These are phyloP conservation scores for Dysphania ambrosioides DNA, from an alignment of 148 eudicot genomes.

Conservation along the genomic window DNA sequence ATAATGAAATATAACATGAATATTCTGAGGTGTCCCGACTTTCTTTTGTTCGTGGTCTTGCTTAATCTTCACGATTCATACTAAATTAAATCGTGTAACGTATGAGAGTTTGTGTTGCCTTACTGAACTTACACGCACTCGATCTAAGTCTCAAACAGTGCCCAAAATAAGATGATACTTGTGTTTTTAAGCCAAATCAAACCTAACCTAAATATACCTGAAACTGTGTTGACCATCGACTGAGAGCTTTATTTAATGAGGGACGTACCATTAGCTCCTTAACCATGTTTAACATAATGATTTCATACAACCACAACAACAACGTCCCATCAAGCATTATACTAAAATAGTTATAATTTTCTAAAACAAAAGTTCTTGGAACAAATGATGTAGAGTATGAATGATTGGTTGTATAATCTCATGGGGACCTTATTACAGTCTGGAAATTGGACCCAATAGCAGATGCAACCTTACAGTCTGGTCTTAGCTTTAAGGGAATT, in stretches of 20 bases:
- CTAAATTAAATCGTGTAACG: too few relatives aligned
- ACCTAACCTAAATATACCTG: too few relatives aligned
- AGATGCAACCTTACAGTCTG: constrained; percentile 26
- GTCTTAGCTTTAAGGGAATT: constrained; percentile 16
- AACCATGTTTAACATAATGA: background rate
- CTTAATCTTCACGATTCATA: too few relatives aligned
- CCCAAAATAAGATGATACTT: too few relatives aligned
- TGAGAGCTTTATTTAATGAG: background rate
- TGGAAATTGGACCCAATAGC: constrained; percentile 22
- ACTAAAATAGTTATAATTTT: too few relatives aligned
- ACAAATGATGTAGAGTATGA: constrained; percentile 3
- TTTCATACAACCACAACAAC: constrained; percentile 10
- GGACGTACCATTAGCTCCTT: background rate
- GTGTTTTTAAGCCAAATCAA: too few relatives aligned
- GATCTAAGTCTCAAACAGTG: too few relatives aligned
- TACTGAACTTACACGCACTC: too few relatives aligned
- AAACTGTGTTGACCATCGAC: background rate
- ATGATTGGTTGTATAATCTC: constrained; percentile 18
- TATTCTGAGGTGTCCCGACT: too few relatives aligned
- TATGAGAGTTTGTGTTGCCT: too few relatives aligned
- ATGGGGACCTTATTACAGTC: constrained; percentile 25
- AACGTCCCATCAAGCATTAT: background rate
- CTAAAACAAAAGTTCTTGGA: too few relatives aligned
- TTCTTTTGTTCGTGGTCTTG: too few relatives aligned
- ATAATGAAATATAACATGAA: constrained; percentile 19